Conservation (phyloP, 2,329 filamentous ascomycete species). For the Byssothecium circinans region DNA sequence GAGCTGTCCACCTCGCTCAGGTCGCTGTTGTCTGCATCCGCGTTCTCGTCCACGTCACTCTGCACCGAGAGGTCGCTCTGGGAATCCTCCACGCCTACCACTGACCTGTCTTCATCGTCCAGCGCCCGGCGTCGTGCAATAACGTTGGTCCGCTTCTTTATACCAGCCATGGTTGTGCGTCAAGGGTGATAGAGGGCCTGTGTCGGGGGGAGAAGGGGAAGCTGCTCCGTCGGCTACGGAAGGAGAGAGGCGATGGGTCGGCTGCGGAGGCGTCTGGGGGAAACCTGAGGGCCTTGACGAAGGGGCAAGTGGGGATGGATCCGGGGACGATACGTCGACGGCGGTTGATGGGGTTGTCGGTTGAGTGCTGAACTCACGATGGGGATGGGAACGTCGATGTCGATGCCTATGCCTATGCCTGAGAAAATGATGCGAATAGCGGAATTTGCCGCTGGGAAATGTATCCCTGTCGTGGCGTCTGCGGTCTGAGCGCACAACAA, state of each 20-base stretch:
- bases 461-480: slow-evolving; percentile 20
- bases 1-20: slow-evolving; percentile 55
- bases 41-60: slow-evolving; percentile 61
- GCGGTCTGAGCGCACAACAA: neutral
- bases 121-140: slow-evolving; percentile 43
- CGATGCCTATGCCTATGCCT: slow-evolving; percentile 38
- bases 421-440: slow-evolving; percentile 38
- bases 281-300: slow-evolving; percentile 15
- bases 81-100: slow-evolving; percentile 61
- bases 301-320: slow-evolving; percentile 25
- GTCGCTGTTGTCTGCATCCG: slow-evolving; percentile 61
- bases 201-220: slow-evolving; percentile 16
- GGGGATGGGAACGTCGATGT: slow-evolving; percentile 11
- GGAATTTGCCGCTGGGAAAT: slow-evolving; percentile 26
- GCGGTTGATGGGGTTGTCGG: slow-evolving; percentile 16
- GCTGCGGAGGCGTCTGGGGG: slow-evolving; percentile 25
- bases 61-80: slow-evolving; percentile 63
- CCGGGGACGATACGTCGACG: slow-evolving; percentile 31
- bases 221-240: slow-evolving; percentile 24
- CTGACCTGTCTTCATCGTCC: slow-evolving; percentile 44
- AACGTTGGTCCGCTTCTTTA: slow-evolving; percentile 39
- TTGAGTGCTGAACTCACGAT: slow-evolving; percentile 21
- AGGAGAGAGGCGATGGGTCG: slow-evolving; percentile 17
- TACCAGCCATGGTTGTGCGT: slow-evolving; percentile 38
- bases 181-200: neutral